Conservation (phyloP, 1,284 basidiomycete genomes). For the Naganishia albida region DNA sequence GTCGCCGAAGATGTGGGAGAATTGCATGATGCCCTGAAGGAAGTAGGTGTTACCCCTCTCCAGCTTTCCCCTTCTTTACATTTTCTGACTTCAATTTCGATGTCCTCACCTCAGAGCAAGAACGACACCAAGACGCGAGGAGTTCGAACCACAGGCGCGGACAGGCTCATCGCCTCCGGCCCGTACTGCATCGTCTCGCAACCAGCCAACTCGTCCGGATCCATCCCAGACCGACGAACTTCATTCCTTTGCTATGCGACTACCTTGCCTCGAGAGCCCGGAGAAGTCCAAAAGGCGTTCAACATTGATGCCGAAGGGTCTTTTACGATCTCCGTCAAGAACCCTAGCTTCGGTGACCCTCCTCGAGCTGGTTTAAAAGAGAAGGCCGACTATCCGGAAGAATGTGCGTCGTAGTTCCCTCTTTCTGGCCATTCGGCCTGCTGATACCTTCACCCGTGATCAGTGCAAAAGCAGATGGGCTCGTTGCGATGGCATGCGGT, state of each 20-base stretch:
- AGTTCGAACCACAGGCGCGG: constrained; percentile 27
- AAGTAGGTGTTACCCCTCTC: constrained; percentile 1
- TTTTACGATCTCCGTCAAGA: constrained; percentile 33
- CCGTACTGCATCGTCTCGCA: constrained; percentile 32
- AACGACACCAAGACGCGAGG: constrained; percentile 34
- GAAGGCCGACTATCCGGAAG: constrained; percentile 31
- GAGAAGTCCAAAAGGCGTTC: constrained; percentile 35
- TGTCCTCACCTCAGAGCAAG: background rate
- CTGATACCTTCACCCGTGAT: background rate
- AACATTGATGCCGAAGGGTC: constrained; percentile 30
- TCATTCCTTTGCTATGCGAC: constrained; percentile 27
- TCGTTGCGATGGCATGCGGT: constrained; percentile 32
- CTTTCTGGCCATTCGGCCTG: no score
- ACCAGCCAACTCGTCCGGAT: constrained; percentile 13
- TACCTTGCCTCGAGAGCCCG: constrained; percentile 30
- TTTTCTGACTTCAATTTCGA: background rate
- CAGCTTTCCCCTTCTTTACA: background rate
- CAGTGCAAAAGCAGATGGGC: constrained; percentile 30
- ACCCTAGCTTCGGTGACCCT: constrained; percentile 24
- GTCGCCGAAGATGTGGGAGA: constrained; percentile 31
- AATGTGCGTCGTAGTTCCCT: constrained; percentile 22
- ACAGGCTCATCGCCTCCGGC: constrained; percentile 31
- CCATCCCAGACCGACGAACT: constrained; percentile 8
- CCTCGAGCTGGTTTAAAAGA: constrained; percentile 28
- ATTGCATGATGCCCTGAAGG: constrained; percentile 29